A percentile compares a stretch with the other conserved stretches of the same genome.
Evolutionary conservation across 1,284 basidiomycete species (phyloP).

Genomic region (Agroathelia rolfsii): DNA sequence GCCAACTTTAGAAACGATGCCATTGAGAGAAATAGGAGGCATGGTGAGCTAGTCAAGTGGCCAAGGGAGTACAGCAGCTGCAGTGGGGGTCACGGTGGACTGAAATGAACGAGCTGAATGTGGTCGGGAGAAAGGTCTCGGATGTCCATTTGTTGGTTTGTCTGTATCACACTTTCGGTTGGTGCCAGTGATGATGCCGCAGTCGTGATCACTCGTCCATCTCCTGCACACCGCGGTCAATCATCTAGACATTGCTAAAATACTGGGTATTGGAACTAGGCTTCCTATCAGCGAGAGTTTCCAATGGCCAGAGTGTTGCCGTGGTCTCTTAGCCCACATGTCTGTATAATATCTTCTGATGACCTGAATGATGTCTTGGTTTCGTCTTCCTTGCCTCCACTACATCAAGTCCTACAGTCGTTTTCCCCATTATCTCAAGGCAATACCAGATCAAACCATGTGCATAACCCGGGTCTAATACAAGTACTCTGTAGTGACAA

Average conservation of each 20-base stretch:
- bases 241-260: too few relatives aligned
- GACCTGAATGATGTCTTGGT: slow-evolving; percentile 56
- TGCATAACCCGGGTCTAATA: slow-evolving; percentile 1
- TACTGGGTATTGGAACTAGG: too few relatives aligned
- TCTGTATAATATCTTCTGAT: slow-evolving; percentile 59
- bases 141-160: too few relatives aligned
- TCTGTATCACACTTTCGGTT: too few relatives aligned
- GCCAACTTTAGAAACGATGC: slow-evolving; percentile 67
- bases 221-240: too few relatives aligned
- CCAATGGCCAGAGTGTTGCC: slow-evolving; percentile 47
- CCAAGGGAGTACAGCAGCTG: too few relatives aligned
- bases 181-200: too few relatives aligned
- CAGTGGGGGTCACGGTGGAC: too few relatives aligned
- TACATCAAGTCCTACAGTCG: slow-evolving; percentile 66
- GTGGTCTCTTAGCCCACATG: slow-evolving; percentile 66
- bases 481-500: slow-evolving; percentile 43
- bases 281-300: too few relatives aligned
- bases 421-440: slow-evolving; percentile 78
- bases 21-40: slow-evolving; percentile 67
- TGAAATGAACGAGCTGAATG: too few relatives aligned
- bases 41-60: slow-evolving; percentile 28
- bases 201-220: too few relatives aligned
- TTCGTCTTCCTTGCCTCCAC: slow-evolving; percentile 47
- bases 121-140: too few relatives aligned
- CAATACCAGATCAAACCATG: slow-evolving; percentile 18